Base-by-base conservation (phyloP, 768 basidiomycete species). In the Boletus bicolor region DNA sequence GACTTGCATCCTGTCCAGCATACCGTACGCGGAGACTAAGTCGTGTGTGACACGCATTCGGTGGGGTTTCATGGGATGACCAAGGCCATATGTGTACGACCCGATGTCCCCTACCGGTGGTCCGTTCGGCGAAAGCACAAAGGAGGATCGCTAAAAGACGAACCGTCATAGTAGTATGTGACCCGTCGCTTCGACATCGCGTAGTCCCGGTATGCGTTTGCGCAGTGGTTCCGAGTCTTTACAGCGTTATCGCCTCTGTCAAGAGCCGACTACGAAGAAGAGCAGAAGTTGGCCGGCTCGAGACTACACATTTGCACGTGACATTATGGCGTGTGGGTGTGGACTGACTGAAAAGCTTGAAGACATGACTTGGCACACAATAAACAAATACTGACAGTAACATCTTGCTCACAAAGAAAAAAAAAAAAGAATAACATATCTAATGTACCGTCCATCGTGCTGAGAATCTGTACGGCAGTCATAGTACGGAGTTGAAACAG, bases 1-100 rank as follows among this genome's bases (percentile, higher is more conserved):
- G 55, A 96, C 81, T 64, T 96, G 87, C 91, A 98, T 94, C 74
- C 91, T 88, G 58, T 87, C 85, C n/a, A 96, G 79, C 84, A 99
- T 89, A 24, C 87, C 89, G 65, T 98, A 99, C 34, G 92, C 88
- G 14, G 86, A 81, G 34, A 98, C 85, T 50, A 99, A 76, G 61
- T 96, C 90, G 69, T 99, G 94, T 0, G 95, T 90, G 72, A 99
- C 88, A 50, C 89, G 82, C 76, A 98, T 96, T 37, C 96, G 79
- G 68, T 96, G 93, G 0, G 96, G 96, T 72, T 98, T 97, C 93
- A 98, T 97, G 45, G 89, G 89, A 62, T 97, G 95, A 3, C 88
- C 88, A 49, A 89, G 76, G 37, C 92, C 93, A 68, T 93, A 96
- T 1, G 89, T 89, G 67, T 89, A 86, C 34, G 82, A 75, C 24